phyloP scores from a whole-genome alignment of 2,329 filamentous ascomycete species.

The Cladorrhinum sp. region DNA sequence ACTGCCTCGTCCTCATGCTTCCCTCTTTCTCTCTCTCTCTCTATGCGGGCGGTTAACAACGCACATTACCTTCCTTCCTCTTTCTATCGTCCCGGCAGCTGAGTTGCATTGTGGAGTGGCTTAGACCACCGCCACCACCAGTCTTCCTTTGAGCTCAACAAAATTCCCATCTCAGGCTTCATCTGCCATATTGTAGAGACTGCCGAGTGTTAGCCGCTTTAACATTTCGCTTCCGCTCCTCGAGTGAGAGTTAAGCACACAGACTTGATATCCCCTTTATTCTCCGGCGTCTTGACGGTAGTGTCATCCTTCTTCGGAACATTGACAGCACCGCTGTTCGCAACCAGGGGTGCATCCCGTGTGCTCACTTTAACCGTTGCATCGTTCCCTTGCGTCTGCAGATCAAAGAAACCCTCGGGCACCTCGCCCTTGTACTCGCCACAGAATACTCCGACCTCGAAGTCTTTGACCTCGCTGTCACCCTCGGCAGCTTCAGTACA shows the following conservation, averaged over 20 bases:
- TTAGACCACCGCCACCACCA: background rate
- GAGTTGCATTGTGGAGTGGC: background rate
- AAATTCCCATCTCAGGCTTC: background rate
- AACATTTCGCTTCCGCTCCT: background rate
- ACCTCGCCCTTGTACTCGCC: slow-evolving; percentile 83
- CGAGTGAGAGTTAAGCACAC: background rate
- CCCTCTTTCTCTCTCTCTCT: background rate
- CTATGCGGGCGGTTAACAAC: background rate
- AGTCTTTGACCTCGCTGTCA: slow-evolving; percentile 52
- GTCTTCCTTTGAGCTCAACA: background rate
- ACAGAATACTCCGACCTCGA: slow-evolving; percentile 90
- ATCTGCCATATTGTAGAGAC: background rate
- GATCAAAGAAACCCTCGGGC: slow-evolving; percentile 70
- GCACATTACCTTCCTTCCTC: background rate
- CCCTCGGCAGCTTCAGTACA: slow-evolving; percentile 69
- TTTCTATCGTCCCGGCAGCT: background rate
- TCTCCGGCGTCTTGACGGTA: background rate
- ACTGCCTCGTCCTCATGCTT: background rate
- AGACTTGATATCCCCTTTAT: background rate
- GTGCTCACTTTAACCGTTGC: slow-evolving; percentile 2
- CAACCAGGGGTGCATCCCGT: slow-evolving; percentile 12
- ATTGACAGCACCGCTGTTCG: slow-evolving; percentile 55
- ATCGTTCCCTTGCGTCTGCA: slow-evolving; percentile 63
- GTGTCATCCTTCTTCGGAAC: slow-evolving; percentile 14
- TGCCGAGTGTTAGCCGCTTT: background rate